phyloP scores from a whole-genome alignment of 2,329 filamentous ascomycete species.

The Neonectria hederae region DNA sequence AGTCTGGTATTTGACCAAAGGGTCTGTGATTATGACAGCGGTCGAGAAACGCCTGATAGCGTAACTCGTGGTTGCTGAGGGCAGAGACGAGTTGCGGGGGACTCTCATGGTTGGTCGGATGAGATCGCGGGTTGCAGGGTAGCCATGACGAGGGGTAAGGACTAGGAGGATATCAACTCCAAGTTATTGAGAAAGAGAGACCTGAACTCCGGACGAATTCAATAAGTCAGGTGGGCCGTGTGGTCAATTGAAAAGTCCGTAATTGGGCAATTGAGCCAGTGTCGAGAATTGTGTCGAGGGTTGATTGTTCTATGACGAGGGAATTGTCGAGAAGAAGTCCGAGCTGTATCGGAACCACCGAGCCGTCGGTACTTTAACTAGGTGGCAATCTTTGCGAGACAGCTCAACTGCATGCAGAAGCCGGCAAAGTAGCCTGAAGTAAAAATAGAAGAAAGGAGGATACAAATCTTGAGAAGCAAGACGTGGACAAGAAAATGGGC shows the following conservation, averaged over 20 bases:
- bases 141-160: constrained; percentile 9
- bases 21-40: constrained; percentile 73
- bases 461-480: background rate
- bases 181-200: background rate
- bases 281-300: background rate
- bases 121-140: constrained; percentile 6
- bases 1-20: constrained; percentile 78
- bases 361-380: background rate
- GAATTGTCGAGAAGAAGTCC: background rate
- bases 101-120: constrained; percentile 3
- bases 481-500: background rate
- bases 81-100: constrained; percentile 16
- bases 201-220: background rate
- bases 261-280: background rate
- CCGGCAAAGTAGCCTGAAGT: background rate
- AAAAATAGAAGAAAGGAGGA: background rate
- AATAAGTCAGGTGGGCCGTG: background rate
- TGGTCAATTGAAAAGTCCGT: background rate
- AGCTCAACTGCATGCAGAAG: background rate
- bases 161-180: background rate
- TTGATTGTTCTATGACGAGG: background rate
- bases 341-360: constrained; percentile 2
- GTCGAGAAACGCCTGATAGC: constrained; percentile 52
- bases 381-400: background rate
- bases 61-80: constrained; percentile 6